These are phyloP conservation scores for Cladochytrium replicatum DNA, from an alignment of 192 early-diverging fungal genomes.

Conservation along the genomic window DNA sequence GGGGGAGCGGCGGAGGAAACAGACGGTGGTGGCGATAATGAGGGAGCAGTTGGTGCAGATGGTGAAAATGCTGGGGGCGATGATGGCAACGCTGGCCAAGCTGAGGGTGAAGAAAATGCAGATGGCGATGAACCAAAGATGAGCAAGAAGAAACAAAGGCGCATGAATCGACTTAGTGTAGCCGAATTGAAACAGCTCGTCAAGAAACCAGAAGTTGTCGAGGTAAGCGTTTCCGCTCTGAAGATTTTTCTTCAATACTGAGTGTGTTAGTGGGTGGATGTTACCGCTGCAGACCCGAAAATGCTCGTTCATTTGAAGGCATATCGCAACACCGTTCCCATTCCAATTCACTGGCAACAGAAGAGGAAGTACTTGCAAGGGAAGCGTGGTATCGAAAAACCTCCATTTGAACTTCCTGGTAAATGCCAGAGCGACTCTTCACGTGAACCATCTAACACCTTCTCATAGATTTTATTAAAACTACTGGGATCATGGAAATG, in stretches of 20 bases:
- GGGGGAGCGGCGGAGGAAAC: neutral
- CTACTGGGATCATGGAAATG: slow-evolving; percentile 96
- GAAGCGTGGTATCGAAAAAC: slow-evolving; percentile 93
- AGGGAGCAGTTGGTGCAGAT: slow-evolving; percentile 10
- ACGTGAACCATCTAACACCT: neutral
- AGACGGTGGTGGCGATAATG: slow-evolving; percentile 10
- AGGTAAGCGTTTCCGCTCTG: slow-evolving; percentile 37
- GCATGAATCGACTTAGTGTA: slow-evolving; percentile 54
- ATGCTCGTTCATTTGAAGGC: slow-evolving; percentile 87
- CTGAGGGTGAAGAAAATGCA: slow-evolving; percentile 8
- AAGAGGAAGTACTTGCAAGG: slow-evolving; percentile 95
- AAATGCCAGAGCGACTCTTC: neutral
- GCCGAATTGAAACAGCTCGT: slow-evolving; percentile 90
- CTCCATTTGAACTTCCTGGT: slow-evolving; percentile 85
- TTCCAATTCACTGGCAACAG: slow-evolving; percentile 91
- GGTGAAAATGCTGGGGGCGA: slow-evolving; percentile 11
- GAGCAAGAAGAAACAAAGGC: slow-evolving; percentile 41
- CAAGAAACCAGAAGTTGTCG: slow-evolving; percentile 88
- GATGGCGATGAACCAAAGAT: slow-evolving; percentile 5
- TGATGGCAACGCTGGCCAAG: slow-evolving; percentile 18
- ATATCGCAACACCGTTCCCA: slow-evolving; percentile 85
- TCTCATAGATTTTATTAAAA: slow-evolving; percentile 81
- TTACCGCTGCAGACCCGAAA: slow-evolving; percentile 80
- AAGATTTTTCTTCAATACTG: neutral
- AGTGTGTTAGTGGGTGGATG: slow-evolving; percentile 66